phyloP scores from a whole-genome alignment of 2,329 filamentous ascomycete species.

The Fusarium temperatum region DNA sequence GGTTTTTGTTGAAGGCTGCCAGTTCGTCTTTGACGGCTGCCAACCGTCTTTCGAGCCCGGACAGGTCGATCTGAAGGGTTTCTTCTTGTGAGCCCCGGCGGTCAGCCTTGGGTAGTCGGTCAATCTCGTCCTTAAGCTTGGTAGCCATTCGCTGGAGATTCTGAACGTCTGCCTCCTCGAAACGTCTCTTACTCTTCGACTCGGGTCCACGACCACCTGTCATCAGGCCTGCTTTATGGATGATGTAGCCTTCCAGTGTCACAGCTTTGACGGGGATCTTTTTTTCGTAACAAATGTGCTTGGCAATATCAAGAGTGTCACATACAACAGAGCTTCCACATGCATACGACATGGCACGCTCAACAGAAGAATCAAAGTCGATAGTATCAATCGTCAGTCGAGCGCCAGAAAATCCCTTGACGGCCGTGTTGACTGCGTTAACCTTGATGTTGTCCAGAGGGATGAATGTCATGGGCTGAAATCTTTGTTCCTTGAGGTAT shows the following conservation, averaged over 20 bases:
- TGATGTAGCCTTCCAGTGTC: slow-evolving; percentile 92
- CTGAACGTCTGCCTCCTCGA: slow-evolving; percentile 90
- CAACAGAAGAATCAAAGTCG: slow-evolving; percentile 87
- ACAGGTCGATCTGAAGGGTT: slow-evolving; percentile 79
- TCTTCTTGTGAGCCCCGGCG: slow-evolving; percentile 82
- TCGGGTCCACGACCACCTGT: slow-evolving; percentile 89
- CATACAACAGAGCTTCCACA: slow-evolving; percentile 96
- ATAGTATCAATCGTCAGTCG: slow-evolving; percentile 95
- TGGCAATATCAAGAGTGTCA: slow-evolving; percentile 85
- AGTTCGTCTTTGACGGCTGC: slow-evolving; percentile 78
- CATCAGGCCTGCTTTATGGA: slow-evolving; percentile 96
- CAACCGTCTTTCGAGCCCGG: slow-evolving; percentile 80
- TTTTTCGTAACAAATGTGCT: slow-evolving; percentile 86
- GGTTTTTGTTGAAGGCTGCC: slow-evolving; percentile 80
- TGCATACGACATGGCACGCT: slow-evolving; percentile 93
- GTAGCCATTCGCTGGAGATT: slow-evolving; percentile 80
- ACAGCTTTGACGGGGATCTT: slow-evolving; percentile 93
- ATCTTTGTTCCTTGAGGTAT: slow-evolving; percentile 89
- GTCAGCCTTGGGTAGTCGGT: slow-evolving; percentile 80
- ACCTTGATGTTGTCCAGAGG: slow-evolving; percentile 98
- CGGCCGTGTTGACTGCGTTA: slow-evolving; percentile 84
- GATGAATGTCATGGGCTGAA: slow-evolving; percentile 90
- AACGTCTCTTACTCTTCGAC: slow-evolving; percentile 80
- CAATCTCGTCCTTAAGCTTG: slow-evolving; percentile 80
- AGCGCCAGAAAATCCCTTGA: slow-evolving; percentile 88